Evolutionary conservation across 1,284 basidiomycete genomes (phyloP), one percentile per base, ranked within the genome.

Genomic region (Fomitopsis betulina): DNA sequence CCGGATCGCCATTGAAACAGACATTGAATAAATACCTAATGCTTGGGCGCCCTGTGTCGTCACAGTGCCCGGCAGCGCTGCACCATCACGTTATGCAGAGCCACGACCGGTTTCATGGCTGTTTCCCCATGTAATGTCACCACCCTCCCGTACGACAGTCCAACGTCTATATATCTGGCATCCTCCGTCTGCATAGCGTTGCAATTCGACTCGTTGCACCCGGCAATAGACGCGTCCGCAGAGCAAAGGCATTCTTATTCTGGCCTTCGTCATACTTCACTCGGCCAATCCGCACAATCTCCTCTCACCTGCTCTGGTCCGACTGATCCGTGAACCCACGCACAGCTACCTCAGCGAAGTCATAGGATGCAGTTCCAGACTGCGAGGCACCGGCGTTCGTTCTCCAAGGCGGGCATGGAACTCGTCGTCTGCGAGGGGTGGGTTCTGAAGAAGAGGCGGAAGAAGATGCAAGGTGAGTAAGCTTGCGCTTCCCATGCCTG

Each of bases 381-480:
- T 54, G 59, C 53, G 17, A 47, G 57, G 43, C 53, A 27, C 21
- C 30, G 37, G 62, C 33, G 50, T 54, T 8, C 62, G 59, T 45
- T 54, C 60, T 1, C 38, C 49, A 12, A 53, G 45, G 10, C 33
- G 43, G 40, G 50, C 38, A 42, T 42, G 55, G 50, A 50, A 45
- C 37, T 50, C 23, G 68, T 85, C 54, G 65, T 89, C 2, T 78
- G 75, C 56, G 79, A 89, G 65, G 89, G 90, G 74, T 92, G 89
- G 89, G 72, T 91, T 2, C 76, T 93, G 60, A 93, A 93, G 76
- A 93, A 93, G 73, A 78, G 89, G 63, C 76, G 88, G 64, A 91
- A 89, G 78, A 91, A 84, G 74, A 86, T 93, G 86, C 91, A 93
- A 76, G 91, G 91, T 85, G 65, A 57, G 72, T 51, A 42, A 25